Evolutionary conservation across 495 filamentous ascomycete species (phyloP).

Genomic region (Tetracladium setigerum): DNA sequence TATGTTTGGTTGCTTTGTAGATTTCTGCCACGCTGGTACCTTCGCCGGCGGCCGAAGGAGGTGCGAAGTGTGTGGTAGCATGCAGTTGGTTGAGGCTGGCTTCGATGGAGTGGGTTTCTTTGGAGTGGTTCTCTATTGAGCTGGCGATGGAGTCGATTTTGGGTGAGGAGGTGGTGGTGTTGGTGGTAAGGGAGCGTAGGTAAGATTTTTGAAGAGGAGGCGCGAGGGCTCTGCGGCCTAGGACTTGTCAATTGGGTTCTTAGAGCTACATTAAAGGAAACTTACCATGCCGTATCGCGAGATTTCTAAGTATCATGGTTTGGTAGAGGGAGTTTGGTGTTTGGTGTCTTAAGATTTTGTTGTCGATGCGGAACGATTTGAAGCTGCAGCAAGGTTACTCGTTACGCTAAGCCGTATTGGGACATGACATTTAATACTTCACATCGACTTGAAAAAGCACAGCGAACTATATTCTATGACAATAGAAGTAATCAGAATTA

Average conservation of each 20-base stretch:
- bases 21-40: constrained; percentile 9
- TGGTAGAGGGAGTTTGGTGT: too few relatives aligned
- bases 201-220: constrained; percentile 30
- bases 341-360: too few relatives aligned
- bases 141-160: constrained; percentile 6
- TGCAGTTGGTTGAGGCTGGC: constrained; percentile 14
- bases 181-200: constrained; percentile 19
- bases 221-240: constrained; percentile 40
- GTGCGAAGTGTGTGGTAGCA: not conserved
- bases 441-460: too few relatives aligned
- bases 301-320: constrained; percentile 45
- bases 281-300: constrained; percentile 41
- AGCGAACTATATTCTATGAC: too few relatives aligned
- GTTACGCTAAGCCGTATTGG: too few relatives aligned
- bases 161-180: constrained; percentile 4
- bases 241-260: constrained; percentile 15
- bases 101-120: constrained; percentile 14
- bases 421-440: too few relatives aligned
- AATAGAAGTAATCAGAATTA: too few relatives aligned
- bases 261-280: not conserved
- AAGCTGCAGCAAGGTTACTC: too few relatives aligned
- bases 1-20: constrained; percentile 3
- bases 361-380: not conserved
- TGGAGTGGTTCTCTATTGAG: constrained; percentile 8
- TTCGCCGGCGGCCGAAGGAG: constrained; percentile 15